Evolutionary conservation across 2,329 filamentous ascomycete species (phyloP).

Genomic region (Onygenales sp.): DNA sequence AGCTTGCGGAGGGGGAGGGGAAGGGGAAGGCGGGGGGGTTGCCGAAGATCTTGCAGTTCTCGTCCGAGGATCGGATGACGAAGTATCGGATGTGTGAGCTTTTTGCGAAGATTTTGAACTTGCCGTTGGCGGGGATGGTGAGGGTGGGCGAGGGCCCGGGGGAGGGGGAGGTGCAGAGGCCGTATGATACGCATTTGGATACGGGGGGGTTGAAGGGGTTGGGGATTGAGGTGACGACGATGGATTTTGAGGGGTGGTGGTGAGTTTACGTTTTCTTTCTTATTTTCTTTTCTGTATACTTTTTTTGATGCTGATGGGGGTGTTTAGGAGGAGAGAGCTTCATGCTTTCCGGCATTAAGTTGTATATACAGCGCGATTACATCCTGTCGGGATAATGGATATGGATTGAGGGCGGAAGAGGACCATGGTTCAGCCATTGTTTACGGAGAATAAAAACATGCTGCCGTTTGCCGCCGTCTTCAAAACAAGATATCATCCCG

Average conservation of each 20-base stretch:
- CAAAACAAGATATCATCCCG: no score
- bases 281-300: neutral
- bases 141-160: conserved; percentile 58
- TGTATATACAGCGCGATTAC: no score
- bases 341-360: conserved; percentile 1
- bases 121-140: conserved; percentile 59
- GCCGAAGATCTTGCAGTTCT: conserved; percentile 71
- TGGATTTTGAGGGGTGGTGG: conserved; percentile 78
- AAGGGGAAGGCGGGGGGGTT: conserved; percentile 43
- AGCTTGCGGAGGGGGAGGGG: conserved; percentile 23
- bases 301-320: neutral
- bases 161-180: conserved; percentile 63
- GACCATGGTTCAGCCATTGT: neutral
- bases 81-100: conserved; percentile 81
- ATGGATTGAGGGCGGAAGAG: neutral
- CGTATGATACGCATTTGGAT: conserved; percentile 81
- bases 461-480: no score
- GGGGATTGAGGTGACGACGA: conserved; percentile 63
- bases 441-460: no score
- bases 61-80: conserved; percentile 74
- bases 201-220: conserved; percentile 63
- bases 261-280: conserved; percentile 18
- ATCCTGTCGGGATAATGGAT: neutral
- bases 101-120: conserved; percentile 69
- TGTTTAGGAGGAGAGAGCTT: conserved; percentile 2